Base-by-base conservation (phyloP, 2,329 filamentous ascomycete genomes). In the Ilyonectria destructans region DNA sequence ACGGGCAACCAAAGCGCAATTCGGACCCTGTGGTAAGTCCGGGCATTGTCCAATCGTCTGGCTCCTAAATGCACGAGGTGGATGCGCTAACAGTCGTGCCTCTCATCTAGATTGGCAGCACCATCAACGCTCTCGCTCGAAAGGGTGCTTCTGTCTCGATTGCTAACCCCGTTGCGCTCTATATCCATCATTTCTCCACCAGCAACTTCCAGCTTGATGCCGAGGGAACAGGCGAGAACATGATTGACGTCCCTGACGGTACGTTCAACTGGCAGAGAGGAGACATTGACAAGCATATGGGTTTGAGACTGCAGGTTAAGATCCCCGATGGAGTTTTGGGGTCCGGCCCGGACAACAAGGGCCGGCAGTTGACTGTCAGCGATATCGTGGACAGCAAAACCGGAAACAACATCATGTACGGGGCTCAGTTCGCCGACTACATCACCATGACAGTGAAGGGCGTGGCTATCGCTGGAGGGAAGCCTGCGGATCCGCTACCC, bases 341-440 rank as follows among this genome's bases (percentile, higher is more conserved):
- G 17, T 37, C 46, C 7, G 62, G 62, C 4, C 6, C n/a, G 12
- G 45, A 54, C 19, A 59, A 59, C 23, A 51, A 52, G 8, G 58
- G 65, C 7, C 54, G 29, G 19, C 65, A 68, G 17, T 45, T 68
- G 19, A 63, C 33, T 17, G 60, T 68, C 17, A 40, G 33, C 31
- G 60, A 68, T 40, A 43, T 68, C 35, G 26, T 59, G 15, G 62
- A 64, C 35, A 52, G 15, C 6, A 59, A 15, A 31, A 68, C 46
- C 48, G 29, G 19, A 12, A 29, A 57, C 12, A 29, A 57, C n/a
- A 46, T 68, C 29, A 13, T 19, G 6, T 68, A 52, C 17, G 65
- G 59, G 8, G 56, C 55, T 15, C 65, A 68, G 43, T 63, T 68
- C 37, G 60, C 65, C 37, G 60, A 68, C 8, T 59, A 64, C 19